Evolutionary conservation across 2,329 filamentous ascomycete genomes (phyloP), one percentile per base, ranked within the genome.

Genomic region (Fusarium sp.): DNA sequence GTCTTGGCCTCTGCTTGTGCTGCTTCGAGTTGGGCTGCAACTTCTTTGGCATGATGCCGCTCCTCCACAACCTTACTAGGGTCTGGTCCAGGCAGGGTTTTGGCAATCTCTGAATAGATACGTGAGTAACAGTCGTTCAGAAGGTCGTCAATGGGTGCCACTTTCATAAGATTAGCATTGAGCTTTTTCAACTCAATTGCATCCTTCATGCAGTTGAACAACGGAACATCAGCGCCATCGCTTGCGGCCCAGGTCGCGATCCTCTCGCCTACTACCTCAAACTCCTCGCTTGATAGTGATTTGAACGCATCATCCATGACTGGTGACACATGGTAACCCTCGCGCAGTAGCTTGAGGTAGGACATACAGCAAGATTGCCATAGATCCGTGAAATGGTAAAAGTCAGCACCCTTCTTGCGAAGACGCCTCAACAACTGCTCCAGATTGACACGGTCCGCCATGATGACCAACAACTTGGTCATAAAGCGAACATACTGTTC

Each of bases 101-200:
- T 86, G 3, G 88, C 88, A 48, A 94, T 81, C 30, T 90, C 87
- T 19, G 86, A 84, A 75, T 93, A 96, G 17, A 97, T 83, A 48
- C 89, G 85, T 2, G 92, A 91, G 78, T 97, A 99, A 48, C 92
- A 90, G 78, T 99, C 96, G 22, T 90, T 92, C 68, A 97, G 92
- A n/a, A 98, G 85, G 74, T 99, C 96, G 73, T 99, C 96, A 44
- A 98, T 95, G 11, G 90, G 85, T 0, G 89, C 87, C 1, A 91
- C 87, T 78, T 97, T 97, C 87, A 96, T 96, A 9, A 97, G 84
- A 46, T 90, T 91, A 40, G 90, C 90, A 75, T 99, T 99, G 44
- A 97, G 86, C 76, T 88, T 89, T 75, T 89, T 89, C 41, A 88
- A 70, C 64, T 89, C 87, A 11, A 88, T 83, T 0, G 83, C 81